These are phyloP conservation scores for Spirogloea muscicola DNA, from an alignment of 139 green algal genomes.

Conservation along the genomic window DNA sequence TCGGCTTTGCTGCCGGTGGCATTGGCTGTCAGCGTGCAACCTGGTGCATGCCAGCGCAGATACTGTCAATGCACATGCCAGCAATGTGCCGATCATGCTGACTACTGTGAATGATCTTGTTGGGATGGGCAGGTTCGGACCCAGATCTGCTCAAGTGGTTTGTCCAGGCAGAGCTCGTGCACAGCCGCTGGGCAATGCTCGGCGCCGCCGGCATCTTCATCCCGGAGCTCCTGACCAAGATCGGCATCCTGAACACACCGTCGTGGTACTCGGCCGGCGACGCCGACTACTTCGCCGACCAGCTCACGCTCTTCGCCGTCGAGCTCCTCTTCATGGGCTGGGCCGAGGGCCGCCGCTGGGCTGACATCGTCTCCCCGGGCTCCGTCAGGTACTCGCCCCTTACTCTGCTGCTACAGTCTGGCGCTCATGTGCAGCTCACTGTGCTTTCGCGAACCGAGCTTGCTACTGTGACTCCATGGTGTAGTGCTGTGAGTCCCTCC, in stretches of 20 bases:
- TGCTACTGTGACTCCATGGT: too few relatives aligned
- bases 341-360: constrained; percentile 56
- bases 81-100: constrained; percentile 1
- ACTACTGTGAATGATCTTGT: neutral
- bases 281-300: constrained; percentile 44
- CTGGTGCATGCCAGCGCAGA: too few relatives aligned
- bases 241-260: constrained; percentile 29
- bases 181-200: constrained; percentile 59
- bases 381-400: constrained; percentile 52
- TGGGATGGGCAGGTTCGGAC: constrained; percentile 30
- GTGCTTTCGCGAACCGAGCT: too few relatives aligned
- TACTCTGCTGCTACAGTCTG: too few relatives aligned
- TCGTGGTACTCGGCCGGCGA: constrained; percentile 44
- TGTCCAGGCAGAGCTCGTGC: constrained; percentile 54
- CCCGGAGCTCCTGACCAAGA: constrained; percentile 43
- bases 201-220: constrained; percentile 50
- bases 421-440: too few relatives aligned
- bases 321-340: constrained; percentile 55
- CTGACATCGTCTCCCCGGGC: constrained; percentile 56
- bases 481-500: too few relatives aligned
- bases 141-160: constrained; percentile 51
- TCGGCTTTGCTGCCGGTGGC: neutral
- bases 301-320: constrained; percentile 41
- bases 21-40: neutral
- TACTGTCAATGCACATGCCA: too few relatives aligned